Conservation (phyloP, 306 rosid species). For the Nissolia schottii region DNA sequence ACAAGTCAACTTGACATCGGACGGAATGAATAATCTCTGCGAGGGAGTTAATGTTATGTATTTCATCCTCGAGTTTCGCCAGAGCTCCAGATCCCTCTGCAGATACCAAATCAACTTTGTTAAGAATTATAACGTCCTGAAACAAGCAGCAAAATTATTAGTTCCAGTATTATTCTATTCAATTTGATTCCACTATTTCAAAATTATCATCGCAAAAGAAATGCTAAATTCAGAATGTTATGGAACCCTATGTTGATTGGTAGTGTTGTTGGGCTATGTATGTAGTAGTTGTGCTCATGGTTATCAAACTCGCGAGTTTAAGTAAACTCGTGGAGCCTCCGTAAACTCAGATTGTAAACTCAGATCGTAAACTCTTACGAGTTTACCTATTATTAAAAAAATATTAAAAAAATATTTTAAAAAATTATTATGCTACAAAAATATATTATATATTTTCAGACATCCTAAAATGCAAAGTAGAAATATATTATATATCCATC, state of each 20-base stretch:
- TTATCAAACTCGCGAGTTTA: too few relatives aligned
- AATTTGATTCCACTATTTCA: background rate
- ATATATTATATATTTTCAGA: too few relatives aligned
- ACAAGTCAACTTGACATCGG: slow-evolving; percentile 78
- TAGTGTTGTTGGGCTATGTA: background rate
- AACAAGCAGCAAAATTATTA: slow-evolving; percentile 38
- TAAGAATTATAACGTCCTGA: slow-evolving; percentile 89
- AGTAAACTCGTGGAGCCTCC: too few relatives aligned
- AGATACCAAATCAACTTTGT: slow-evolving; percentile 96
- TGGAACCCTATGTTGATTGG: background rate
- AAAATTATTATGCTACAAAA: too few relatives aligned
- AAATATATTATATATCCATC: too few relatives aligned
- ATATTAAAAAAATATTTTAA: too few relatives aligned
- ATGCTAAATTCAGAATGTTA: background rate
- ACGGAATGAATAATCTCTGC: slow-evolving; percentile 66
- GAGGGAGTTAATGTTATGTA: slow-evolving; percentile 74
- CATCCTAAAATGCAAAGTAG: too few relatives aligned
- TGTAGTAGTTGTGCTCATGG: background rate
- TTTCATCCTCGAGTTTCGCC: slow-evolving; percentile 80
- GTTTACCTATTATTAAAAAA: too few relatives aligned
- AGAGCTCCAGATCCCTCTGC: slow-evolving; percentile 56
- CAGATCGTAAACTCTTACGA: too few relatives aligned
- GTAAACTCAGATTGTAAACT: too few relatives aligned
- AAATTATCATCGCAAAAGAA: slow-evolving; percentile 2
- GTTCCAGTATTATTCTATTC: too few relatives aligned